Evolutionary conservation across 2,329 filamentous ascomycete genomes (phyloP), one percentile per base, ranked within the genome.

Genomic region (Stagonosporopsis tanaceti): DNA sequence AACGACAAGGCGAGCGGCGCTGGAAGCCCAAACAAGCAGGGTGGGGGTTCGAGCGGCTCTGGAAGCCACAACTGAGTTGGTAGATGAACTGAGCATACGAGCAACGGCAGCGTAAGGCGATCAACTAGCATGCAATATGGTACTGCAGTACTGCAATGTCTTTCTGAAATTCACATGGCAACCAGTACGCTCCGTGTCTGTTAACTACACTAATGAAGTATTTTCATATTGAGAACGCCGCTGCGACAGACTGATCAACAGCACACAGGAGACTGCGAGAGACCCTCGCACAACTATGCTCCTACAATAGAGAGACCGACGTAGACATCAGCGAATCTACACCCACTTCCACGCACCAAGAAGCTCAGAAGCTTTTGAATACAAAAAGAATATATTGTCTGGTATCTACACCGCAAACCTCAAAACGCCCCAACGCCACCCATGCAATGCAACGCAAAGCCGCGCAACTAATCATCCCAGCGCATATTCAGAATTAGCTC

Each of bases 11-110:
- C 63, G 54, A 78, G 72, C 58, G 75, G 76, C 5, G 70, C 64
- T 25, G 74, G 76, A 12, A 74, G 75, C 60, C 50, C 76, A 53
- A 67, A 71, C n/a, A 77, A 78, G 65, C 67, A 71, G 47, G 73
- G 72, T 20, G 73, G 76, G 25, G 64, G 62, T 25, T 70, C 71
- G 62, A 68, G 59, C 50, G 71, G 71, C 5, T 62, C 44, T 14
- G 35, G 48, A 50, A 57, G 44, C 6, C 50, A 50, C 25, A 44
- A 41, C 46, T 54, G 52, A 34, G 4, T 8, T 14, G n/a, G 15
- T 14, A 37, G 14, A 4, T 24, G 7, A 8, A 35, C 14, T 15
- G 22, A 30, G 27, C 3, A 22, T 2, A 50, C 20, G 20, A 47
- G 6, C 34, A 40, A 34, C 53, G n/a, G 27, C n/a, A 40, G 41